These are phyloP conservation scores for Giardia muris DNA, from an alignment of 208 protist species.

Conservation along the genomic window DNA sequence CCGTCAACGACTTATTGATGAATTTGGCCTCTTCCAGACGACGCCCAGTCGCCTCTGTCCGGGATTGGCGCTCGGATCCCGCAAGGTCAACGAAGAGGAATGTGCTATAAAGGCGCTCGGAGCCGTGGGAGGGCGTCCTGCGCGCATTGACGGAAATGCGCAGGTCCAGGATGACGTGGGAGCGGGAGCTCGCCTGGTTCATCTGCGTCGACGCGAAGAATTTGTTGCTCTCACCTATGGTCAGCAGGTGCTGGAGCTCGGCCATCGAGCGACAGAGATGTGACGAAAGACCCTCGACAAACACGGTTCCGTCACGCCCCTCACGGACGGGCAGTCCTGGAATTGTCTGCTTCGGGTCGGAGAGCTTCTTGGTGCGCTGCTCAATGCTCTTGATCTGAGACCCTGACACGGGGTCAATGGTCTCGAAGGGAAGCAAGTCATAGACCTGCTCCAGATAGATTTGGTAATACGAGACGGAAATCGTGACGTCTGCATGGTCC, in stretches of 20 bases:
- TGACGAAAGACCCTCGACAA: not conserved
- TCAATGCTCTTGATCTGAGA: not conserved
- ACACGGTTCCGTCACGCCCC: not conserved
- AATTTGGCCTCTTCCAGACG: slow-evolving; percentile 27
- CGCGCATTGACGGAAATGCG: not conserved
- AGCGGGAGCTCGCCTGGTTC: slow-evolving; percentile 13
- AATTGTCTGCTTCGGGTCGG: slow-evolving; percentile 10
- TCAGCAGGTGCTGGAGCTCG: slow-evolving; percentile 25
- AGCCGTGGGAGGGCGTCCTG: not conserved
- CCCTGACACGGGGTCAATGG: not conserved
- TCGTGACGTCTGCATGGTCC: not conserved
- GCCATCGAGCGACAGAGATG: slow-evolving; percentile 9
- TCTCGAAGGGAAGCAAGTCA: slow-evolving; percentile 26
- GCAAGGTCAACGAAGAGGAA: slow-evolving; percentile 39
- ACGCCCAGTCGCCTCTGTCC: slow-evolving; percentile 21
- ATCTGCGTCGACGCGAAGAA: slow-evolving; percentile 25
- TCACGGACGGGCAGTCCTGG: not conserved
- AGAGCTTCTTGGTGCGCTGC: slow-evolving; percentile 5
- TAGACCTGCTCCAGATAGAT: slow-evolving; percentile 34
- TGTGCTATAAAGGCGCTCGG: not conserved
- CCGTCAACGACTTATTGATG: slow-evolving; percentile 26
- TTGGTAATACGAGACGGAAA: slow-evolving; percentile 28
- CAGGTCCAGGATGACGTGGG: slow-evolving; percentile 22
- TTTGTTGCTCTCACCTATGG: not conserved
- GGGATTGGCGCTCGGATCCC: slow-evolving; percentile 32